Evolutionary conservation across 2,329 filamentous ascomycete genomes (phyloP).

Genomic region (Pestalotiopsis sp.): DNA sequence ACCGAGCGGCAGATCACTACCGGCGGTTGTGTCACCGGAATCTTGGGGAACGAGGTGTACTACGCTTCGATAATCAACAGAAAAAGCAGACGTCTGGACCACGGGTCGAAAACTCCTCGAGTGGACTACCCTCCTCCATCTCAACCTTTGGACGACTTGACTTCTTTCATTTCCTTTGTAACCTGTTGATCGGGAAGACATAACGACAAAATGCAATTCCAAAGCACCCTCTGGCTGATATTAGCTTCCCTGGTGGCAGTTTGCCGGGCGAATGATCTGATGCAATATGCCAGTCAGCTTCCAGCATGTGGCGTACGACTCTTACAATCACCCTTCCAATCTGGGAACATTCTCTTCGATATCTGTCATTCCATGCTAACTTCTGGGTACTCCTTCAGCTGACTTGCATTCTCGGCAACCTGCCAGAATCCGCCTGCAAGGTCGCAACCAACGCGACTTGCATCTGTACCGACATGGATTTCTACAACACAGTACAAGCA

Average conservation of each 20-base stretch:
- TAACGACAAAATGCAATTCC: constrained; percentile 6
- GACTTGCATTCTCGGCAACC: constrained; percentile 22
- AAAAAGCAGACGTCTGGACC: neutral
- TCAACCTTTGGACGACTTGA: neutral
- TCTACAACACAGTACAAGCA: constrained; percentile 20
- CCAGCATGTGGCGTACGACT: constrained; percentile 24
- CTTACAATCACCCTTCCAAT: neutral
- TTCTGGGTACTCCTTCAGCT: constrained; percentile 19
- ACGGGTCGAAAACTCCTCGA: neutral
- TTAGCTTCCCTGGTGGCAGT: neutral
- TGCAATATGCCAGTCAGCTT: constrained; percentile 20
- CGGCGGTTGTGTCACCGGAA: too few relatives aligned
- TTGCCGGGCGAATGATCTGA: constrained; percentile 13
- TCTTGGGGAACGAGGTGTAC: too few relatives aligned
- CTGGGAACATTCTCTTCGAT: too few relatives aligned
- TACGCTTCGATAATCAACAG: too few relatives aligned
- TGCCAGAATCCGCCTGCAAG: constrained; percentile 27
- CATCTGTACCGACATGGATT: constrained; percentile 27
- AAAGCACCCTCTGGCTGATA: neutral
- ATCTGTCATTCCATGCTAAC: neutral
- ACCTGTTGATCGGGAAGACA: neutral
- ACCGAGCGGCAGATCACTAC: too few relatives aligned
- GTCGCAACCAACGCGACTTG: constrained; percentile 28
- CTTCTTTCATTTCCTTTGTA: neutral
- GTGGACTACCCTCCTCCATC: neutral